Conservation (phyloP, 2,329 filamentous ascomycete genomes). For the Paecilomyces niveus region DNA sequence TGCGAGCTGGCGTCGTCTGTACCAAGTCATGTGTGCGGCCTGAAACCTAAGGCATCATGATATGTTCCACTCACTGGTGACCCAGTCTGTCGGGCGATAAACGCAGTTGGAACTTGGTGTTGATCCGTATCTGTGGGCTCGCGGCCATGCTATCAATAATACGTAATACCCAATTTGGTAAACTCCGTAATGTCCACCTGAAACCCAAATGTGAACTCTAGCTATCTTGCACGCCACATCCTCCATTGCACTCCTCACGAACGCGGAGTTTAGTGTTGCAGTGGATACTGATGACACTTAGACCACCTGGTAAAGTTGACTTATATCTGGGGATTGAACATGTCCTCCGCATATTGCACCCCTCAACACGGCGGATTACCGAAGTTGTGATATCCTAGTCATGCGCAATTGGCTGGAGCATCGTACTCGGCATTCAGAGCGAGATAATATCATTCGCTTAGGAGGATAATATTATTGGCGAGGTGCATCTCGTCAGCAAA, state of each 20-base stretch:
- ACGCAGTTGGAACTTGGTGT: not conserved
- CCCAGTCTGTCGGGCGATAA: not conserved
- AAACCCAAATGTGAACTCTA: not conserved
- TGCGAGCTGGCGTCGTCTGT: not conserved
- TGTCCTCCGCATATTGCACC: not conserved
- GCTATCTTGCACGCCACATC: not conserved
- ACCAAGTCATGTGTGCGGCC: not conserved
- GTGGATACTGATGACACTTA: not conserved
- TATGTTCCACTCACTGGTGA: not conserved
- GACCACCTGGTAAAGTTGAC: not conserved
- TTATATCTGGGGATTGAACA: not conserved
- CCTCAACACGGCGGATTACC: not conserved
- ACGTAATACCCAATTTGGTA: not conserved
- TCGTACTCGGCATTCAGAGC: not conserved
- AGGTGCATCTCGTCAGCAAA: too few species aligned
- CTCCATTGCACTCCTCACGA: not conserved
- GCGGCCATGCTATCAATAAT: not conserved
- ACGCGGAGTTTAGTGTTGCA: not conserved
- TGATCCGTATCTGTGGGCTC: not conserved
- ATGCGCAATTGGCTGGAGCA: not conserved
- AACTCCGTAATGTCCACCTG: not conserved
- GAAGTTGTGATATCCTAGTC: not conserved
- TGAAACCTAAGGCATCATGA: not conserved
- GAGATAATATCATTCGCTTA: too few species aligned
- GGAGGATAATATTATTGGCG: too few species aligned